Conservation (phyloP, 768 basidiomycete genomes). For the Mycena maculata region DNA sequence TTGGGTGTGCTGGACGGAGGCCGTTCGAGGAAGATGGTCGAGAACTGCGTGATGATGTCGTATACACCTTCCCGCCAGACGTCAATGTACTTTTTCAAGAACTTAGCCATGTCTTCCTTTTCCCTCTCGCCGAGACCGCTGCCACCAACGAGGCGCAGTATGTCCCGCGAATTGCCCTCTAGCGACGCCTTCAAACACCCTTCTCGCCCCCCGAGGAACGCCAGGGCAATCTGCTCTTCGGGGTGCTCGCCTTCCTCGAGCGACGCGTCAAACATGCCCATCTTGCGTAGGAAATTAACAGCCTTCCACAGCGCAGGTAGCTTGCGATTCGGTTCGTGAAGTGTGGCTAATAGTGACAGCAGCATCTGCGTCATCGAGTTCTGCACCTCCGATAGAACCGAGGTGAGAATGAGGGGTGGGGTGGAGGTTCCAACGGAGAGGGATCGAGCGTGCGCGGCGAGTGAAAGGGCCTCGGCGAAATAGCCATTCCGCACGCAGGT, state of each 20-base stretch:
- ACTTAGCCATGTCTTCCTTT: slow-evolving; percentile 78
- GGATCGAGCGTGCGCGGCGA: slow-evolving; percentile 76
- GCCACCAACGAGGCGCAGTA: slow-evolving; percentile 48
- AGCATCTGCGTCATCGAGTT: slow-evolving; percentile 80
- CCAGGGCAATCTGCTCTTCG: slow-evolving; percentile 86
- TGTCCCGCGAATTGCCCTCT: slow-evolving; percentile 62
- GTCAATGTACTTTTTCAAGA: slow-evolving; percentile 89
- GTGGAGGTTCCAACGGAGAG: slow-evolving; percentile 57
- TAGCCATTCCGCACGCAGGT: slow-evolving; percentile 94
- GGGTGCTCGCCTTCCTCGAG: slow-evolving; percentile 48
- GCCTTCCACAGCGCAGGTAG: slow-evolving; percentile 92
- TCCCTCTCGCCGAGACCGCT: slow-evolving; percentile 66
- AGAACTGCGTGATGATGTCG: slow-evolving; percentile 91
- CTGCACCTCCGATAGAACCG: slow-evolving; percentile 75
- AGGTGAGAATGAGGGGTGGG: slow-evolving; percentile 64
- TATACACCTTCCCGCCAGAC: slow-evolving; percentile 93
- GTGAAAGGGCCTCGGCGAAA: slow-evolving; percentile 91
- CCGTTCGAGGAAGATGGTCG: slow-evolving; percentile 88
- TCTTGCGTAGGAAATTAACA: slow-evolving; percentile 85
- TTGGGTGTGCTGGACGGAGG: slow-evolving; percentile 49
- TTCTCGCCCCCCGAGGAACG: slow-evolving; percentile 83
- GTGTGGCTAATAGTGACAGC: slow-evolving; percentile 77
- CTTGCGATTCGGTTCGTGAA: slow-evolving; percentile 86
- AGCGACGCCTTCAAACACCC: slow-evolving; percentile 70
- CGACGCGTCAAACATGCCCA: slow-evolving; percentile 68